phyloP scores from a whole-genome alignment of 2,329 filamentous ascomycete species.

The Penicillium hesseltinei region DNA sequence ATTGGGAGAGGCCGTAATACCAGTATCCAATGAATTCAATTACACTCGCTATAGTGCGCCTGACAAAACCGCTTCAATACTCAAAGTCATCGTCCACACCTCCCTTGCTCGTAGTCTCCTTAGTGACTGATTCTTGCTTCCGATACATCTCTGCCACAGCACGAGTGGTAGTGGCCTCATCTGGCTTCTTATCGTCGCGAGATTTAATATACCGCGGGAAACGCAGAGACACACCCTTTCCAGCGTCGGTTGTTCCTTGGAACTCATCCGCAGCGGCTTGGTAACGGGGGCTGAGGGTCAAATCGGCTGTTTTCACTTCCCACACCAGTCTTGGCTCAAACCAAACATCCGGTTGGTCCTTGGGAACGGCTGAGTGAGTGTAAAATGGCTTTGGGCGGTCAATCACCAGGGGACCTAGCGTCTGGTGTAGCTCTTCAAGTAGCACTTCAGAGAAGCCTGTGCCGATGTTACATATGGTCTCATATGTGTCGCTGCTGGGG shows the following conservation, averaged over 20 bases:
- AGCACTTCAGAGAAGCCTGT: constrained; percentile 95
- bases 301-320: constrained; percentile 96
- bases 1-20: not conserved
- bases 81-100: constrained; percentile 98
- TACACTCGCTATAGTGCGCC: constrained; percentile 2
- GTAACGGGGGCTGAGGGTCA: constrained; percentile 89
- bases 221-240: constrained; percentile 78
- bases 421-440: constrained; percentile 78
- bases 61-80: constrained; percentile 57
- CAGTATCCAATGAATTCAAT: constrained; percentile 8
- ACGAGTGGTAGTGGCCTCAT: constrained; percentile 77
- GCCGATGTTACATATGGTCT: constrained; percentile 97
- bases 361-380: constrained; percentile 74
- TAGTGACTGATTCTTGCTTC: constrained; percentile 85
- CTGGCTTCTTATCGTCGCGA: constrained; percentile 92
- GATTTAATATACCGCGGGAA: constrained; percentile 92
- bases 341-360: constrained; percentile 98
- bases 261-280: constrained; percentile 84
- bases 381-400: constrained; percentile 94
- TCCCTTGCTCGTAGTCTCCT: constrained; percentile 79
- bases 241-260: constrained; percentile 65
- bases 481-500: constrained; percentile 72
- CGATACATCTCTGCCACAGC: constrained; percentile 97
- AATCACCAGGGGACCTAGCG: constrained; percentile 75
- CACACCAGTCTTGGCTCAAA: constrained; percentile 93